A percentile compares a stretch with the other conserved stretches of the same genome.
phyloP scores from a whole-genome alignment of 2,329 filamentous ascomycete species.

The Dactylellina leptospora region DNA sequence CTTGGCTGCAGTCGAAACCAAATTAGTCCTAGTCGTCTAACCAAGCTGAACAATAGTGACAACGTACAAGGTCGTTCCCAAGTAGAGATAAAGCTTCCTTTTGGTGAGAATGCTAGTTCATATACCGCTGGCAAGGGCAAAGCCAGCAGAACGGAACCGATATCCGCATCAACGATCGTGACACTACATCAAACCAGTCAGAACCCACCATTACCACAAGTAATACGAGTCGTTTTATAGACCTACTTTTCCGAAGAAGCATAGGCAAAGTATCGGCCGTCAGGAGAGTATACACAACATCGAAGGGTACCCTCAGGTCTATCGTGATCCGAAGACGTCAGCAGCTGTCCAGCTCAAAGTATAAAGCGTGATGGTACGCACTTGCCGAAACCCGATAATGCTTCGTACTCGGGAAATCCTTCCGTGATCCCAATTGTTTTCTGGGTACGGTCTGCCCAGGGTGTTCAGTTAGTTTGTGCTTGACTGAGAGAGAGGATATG shows the following conservation, averaged over 20 bases:
- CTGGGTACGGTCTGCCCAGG: slow-evolving; percentile 75
- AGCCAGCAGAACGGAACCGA: slow-evolving; percentile 76
- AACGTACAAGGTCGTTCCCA: slow-evolving; percentile 78
- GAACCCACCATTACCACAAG: slow-evolving; percentile 17
- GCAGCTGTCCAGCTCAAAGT: slow-evolving; percentile 30
- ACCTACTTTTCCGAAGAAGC: slow-evolving; percentile 78
- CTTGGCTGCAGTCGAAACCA: slow-evolving; percentile 67
- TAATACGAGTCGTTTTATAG: background rate
- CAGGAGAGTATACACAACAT: slow-evolving; percentile 94
- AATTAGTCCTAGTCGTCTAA: background rate
- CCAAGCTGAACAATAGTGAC: slow-evolving; percentile 1
- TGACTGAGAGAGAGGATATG: slow-evolving; percentile 4
- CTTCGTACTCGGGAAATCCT: slow-evolving; percentile 85
- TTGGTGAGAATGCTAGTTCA: slow-evolving; percentile 92
- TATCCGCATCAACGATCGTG: slow-evolving; percentile 81
- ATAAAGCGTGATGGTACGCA: slow-evolving; percentile 58
- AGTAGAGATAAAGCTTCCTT: slow-evolving; percentile 91
- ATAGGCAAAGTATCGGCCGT: slow-evolving; percentile 96
- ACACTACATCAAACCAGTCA: slow-evolving; percentile 67
- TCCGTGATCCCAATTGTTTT: slow-evolving; percentile 96
- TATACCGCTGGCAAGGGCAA: slow-evolving; percentile 85
- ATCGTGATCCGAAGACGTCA: slow-evolving; percentile 41
- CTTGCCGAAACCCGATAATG: slow-evolving; percentile 78
- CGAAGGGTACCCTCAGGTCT: slow-evolving; percentile 93
- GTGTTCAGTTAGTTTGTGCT: slow-evolving; percentile 44